Conservation (phyloP, 2,329 filamentous ascomycete species). For the Gaeumannomyces tritici region DNA sequence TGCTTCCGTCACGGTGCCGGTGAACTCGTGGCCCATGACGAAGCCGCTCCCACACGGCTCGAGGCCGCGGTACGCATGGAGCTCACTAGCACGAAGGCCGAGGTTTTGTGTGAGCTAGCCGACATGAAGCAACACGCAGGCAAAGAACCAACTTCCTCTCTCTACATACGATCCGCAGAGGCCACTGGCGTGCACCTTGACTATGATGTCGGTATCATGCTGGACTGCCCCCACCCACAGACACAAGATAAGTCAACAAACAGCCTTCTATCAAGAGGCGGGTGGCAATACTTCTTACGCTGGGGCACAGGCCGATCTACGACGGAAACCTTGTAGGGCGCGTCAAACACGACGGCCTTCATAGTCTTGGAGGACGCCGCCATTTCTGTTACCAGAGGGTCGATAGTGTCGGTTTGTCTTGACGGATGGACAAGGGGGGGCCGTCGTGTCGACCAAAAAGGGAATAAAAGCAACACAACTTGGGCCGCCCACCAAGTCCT, state of each 20-base stretch:
- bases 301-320: conserved; percentile 73
- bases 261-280: too few relatives aligned
- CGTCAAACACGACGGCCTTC: conserved; percentile 85
- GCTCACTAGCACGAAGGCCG: conserved; percentile 45
- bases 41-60: conserved; percentile 57
- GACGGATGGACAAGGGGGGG: too few relatives aligned
- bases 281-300: conserved; percentile 22
- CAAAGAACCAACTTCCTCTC: not conserved
- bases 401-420: not conserved
- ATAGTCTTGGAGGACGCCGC: conserved; percentile 46
- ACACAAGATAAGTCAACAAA: not conserved
- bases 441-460: not conserved
- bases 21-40: conserved; percentile 80
- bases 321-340: conserved; percentile 62
- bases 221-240: conserved; percentile 37
- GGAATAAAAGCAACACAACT: not conserved
- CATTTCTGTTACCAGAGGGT: not conserved
- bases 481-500: not conserved
- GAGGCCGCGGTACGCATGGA: conserved; percentile 79
- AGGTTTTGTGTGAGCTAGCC: not conserved
- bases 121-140: not conserved
- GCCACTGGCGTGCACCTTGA: conserved; percentile 75
- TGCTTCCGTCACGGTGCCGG: conserved; percentile 60
- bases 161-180: conserved; percentile 72
- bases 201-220: conserved; percentile 64